Base-by-base conservation (phyloP, 169 alveolate species). In the Theileria parva region DNA sequence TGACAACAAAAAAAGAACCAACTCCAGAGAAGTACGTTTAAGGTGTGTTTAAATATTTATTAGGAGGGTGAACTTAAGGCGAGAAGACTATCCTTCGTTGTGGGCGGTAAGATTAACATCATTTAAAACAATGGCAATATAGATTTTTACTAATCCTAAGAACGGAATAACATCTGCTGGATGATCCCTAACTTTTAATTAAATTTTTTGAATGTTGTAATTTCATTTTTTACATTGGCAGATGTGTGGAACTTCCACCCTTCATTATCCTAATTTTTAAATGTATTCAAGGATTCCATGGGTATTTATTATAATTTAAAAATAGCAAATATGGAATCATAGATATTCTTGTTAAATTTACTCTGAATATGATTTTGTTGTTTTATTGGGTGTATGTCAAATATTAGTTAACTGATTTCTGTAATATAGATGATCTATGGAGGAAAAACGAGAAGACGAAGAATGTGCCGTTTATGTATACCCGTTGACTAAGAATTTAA, bases 401-500 rank as follows among this genome's bases (percentile, higher is more conserved):
- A 23, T 11, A 11, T 28, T 25, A 59, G 30, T 63, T 15, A 63
- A 28, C 44, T 63, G 23, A 2, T 63, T 57, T 32, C 19, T 53
- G 51, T 72, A 72, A 44, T 27, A 21, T 15, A 13, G 19, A 57
- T 57, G 0, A 27, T n/a, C 34, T 13, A 73, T 79, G 80, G 64
- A 51, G 2, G 81, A 71, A 12, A 9, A 1, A 55, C 6, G 67
- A 23, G 23, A 23, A 23, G 17, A 25, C 55, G 60, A 23, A 6
- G 23, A 64, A n/a, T 8, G 74, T 19, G 50, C 23, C 0, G 86
- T 76, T 25, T 76, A 67, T 44, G 80, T 85, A 7, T 34, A 63
- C 9, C 91, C 91, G 7, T 15, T 85, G 19, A 74, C 91, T 6
- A 66, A 81, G 17, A 85, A 85, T 37, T 67, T 85, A 30, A 78